A percentile compares a stretch with the other conserved stretches of the same genome.
Conservation (phyloP, 805 yeast genomes). For the Candida xyloterini region DNA sequence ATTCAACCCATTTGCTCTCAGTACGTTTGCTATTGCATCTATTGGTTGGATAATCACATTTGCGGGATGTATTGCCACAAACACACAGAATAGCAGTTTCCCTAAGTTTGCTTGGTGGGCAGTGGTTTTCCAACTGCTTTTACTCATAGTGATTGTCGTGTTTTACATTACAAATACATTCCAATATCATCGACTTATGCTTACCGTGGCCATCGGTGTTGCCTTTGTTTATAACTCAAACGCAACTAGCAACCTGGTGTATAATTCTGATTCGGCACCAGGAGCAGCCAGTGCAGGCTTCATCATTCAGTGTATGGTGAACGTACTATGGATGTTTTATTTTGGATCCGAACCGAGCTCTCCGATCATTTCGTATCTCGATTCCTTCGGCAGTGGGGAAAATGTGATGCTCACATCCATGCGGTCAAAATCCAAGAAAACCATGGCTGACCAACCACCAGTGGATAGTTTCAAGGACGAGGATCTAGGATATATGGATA, state of each 20-base stretch:
- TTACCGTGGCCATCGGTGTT: slow-evolving; percentile 57
- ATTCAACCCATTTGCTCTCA: slow-evolving; percentile 74
- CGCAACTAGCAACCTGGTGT: slow-evolving; percentile 76
- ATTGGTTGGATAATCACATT: slow-evolving; percentile 87
- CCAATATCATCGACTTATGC: slow-evolving; percentile 62
- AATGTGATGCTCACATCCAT: slow-evolving; percentile 26
- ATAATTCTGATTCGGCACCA: slow-evolving; percentile 57
- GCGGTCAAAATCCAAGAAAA: slow-evolving; percentile 12
- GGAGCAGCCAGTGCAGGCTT: slow-evolving; percentile 94
- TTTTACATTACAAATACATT: slow-evolving; percentile 60
- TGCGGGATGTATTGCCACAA: slow-evolving; percentile 75
- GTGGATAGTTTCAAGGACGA: slow-evolving; percentile 20
- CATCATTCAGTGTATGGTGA: slow-evolving; percentile 75
- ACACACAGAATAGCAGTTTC: slow-evolving; percentile 39
- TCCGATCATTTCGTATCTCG: slow-evolving; percentile 81
- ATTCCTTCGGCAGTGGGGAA: slow-evolving; percentile 62
- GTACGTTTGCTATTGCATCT: slow-evolving; percentile 70
- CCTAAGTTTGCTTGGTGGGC: slow-evolving; percentile 98
- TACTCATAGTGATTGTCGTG: slow-evolving; percentile 49
- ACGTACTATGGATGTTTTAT: slow-evolving; percentile 81
- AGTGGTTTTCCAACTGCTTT: slow-evolving; percentile 67
- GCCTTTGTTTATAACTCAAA: slow-evolving; percentile 85
- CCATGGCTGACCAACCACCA: slow-evolving; percentile 9
- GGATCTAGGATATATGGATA: slow-evolving; percentile 6
- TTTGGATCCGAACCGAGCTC: slow-evolving; percentile 89